Evolutionary conservation across 1,139 yeast genomes (phyloP).

Genomic region (Meyerozyma sp.): DNA sequence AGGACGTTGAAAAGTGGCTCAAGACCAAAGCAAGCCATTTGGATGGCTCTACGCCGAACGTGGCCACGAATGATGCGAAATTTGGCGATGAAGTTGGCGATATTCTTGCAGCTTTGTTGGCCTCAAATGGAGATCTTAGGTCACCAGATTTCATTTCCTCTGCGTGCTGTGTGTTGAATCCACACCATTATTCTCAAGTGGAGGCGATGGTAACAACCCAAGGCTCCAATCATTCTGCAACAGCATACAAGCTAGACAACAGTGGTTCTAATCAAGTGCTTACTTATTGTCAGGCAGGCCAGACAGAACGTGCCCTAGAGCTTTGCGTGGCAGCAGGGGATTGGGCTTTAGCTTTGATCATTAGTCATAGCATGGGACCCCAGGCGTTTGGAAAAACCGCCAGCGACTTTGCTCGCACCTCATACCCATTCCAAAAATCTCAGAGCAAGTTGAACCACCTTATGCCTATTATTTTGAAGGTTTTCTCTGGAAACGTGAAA

Average conservation of each 20-base stretch:
- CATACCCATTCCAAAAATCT: constrained; percentile 34
- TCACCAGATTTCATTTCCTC: constrained; percentile 21
- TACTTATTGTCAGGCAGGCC: constrained; percentile 52
- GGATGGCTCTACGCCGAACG: background rate
- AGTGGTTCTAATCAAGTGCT: constrained; percentile 32
- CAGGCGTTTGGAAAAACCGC: constrained; percentile 59
- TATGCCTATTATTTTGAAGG: constrained; percentile 59
- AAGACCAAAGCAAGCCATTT: constrained; percentile 12
- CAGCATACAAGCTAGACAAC: constrained; percentile 33
- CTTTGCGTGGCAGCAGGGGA: constrained; percentile 59
- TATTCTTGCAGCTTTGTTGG: constrained; percentile 18
- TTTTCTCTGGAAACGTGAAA: constrained; percentile 59
- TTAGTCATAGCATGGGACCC: constrained; percentile 63
- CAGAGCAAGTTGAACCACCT: constrained; percentile 44
- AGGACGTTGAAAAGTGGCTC: constrained; percentile 63
- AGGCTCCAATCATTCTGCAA: constrained; percentile 9
- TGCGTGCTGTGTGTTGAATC: constrained; percentile 29
- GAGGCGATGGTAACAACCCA: constrained; percentile 6
- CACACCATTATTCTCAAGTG: constrained; percentile 23
- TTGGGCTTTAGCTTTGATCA: constrained; percentile 72
- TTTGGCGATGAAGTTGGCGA: constrained; percentile 22
- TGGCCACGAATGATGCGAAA: constrained; percentile 17
- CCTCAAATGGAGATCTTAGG: constrained; percentile 25
- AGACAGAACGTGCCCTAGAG: constrained; percentile 60
- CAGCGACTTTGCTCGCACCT: constrained; percentile 33